Evolutionary conservation across 345 rosid genomes (phyloP).

Genomic region (Capsella bursapastoris): DNA sequence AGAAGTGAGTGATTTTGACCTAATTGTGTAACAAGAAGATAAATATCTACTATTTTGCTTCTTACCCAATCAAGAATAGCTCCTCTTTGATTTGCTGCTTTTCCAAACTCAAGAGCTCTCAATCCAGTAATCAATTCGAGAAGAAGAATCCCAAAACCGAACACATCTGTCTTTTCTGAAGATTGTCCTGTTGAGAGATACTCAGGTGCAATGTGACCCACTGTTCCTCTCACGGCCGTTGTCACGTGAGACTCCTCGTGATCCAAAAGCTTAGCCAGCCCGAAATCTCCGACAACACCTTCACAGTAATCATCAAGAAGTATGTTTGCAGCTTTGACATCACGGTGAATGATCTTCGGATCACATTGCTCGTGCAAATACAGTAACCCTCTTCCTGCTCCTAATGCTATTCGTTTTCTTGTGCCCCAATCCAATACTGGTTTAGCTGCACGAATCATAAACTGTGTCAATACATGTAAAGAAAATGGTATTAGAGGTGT

Average conservation of each 20-base stretch:
- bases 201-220: conserved; percentile 96
- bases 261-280: conserved; percentile 90
- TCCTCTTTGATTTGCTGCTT: conserved; percentile 81
- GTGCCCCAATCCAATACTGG: conserved; percentile 89
- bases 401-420: conserved; percentile 86
- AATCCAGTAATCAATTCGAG: conserved; percentile 82
- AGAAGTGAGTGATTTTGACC: conserved; percentile 17
- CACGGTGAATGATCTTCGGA: conserved; percentile 95
- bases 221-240: conserved; percentile 94
- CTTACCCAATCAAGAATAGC: conserved; percentile 93
- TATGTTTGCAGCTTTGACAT: conserved; percentile 96
- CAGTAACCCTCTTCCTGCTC: conserved; percentile 90
- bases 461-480: conserved; percentile 10
- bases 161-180: conserved; percentile 95
- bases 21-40: neutral
- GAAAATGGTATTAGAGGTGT: neutral
- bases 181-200: conserved; percentile 96
- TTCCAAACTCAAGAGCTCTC: conserved; percentile 87
- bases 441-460: conserved; percentile 56
- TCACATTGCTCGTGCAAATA: conserved; percentile 97
- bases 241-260: conserved; percentile 90
- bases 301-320: conserved; percentile 83
- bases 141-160: conserved; percentile 88
- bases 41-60: neutral
- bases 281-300: conserved; percentile 95